Evolutionary conservation across 2,329 filamentous ascomycete species (phyloP).

Genomic region (Fusarium sp.): DNA sequence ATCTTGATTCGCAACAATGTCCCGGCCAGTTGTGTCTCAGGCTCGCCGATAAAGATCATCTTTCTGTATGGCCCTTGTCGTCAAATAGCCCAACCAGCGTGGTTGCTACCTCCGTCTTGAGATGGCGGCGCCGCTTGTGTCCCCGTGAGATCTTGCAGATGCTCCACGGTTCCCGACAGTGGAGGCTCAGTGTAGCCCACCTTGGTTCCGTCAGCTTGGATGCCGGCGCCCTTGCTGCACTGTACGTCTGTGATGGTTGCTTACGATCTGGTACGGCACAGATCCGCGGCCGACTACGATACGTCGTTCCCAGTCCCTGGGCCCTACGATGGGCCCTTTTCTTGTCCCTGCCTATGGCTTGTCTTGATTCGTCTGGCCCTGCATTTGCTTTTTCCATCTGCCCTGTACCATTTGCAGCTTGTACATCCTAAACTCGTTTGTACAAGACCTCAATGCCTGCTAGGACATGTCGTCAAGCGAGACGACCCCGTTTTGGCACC

Average conservation of each 20-base stretch:
- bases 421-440: slow-evolving; percentile 23
- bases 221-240: slow-evolving; percentile 44
- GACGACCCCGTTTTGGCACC: slow-evolving; percentile 32
- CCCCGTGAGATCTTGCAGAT: slow-evolving; percentile 52
- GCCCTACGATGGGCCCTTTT: slow-evolving; percentile 28
- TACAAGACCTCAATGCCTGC: slow-evolving; percentile 30
- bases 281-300: slow-evolving; percentile 38
- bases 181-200: slow-evolving; percentile 45
- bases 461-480: slow-evolving; percentile 42
- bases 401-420: slow-evolving; percentile 29
- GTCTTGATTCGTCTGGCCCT: slow-evolving; percentile 40
- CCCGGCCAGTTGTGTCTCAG: slow-evolving; percentile 50
- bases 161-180: slow-evolving; percentile 48
- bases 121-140: slow-evolving; percentile 49
- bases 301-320: slow-evolving; percentile 34
- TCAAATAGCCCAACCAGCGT: slow-evolving; percentile 48
- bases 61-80: slow-evolving; percentile 40
- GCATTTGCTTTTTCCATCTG: slow-evolving; percentile 37
- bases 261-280: slow-evolving; percentile 44
- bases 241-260: slow-evolving; percentile 38
- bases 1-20: slow-evolving; percentile 56
- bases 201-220: slow-evolving; percentile 54
- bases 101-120: slow-evolving; percentile 45
- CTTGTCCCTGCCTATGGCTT: slow-evolving; percentile 35
- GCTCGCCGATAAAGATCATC: slow-evolving; percentile 40